These are phyloP conservation scores for Blastobotrys terrestris DNA, from an alignment of 805 yeast species.

Conservation along the genomic window DNA sequence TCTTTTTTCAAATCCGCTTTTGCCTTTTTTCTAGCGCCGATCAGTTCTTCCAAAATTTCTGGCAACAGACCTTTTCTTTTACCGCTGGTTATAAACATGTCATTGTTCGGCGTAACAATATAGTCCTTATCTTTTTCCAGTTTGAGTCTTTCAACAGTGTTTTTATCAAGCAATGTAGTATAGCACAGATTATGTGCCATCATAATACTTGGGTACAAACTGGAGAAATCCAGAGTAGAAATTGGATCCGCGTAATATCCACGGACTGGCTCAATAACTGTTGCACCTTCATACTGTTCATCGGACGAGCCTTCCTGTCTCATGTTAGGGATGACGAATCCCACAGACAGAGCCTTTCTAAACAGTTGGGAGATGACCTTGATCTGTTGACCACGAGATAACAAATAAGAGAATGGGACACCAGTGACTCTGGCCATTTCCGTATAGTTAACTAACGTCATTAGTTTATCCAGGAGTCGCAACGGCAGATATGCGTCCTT, in stretches of 20 bases:
- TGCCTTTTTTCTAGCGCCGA: slow-evolving; percentile 89
- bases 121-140: slow-evolving; percentile 72
- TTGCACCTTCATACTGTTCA: slow-evolving; percentile 97
- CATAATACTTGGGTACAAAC: slow-evolving; percentile 96
- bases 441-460: slow-evolving; percentile 94
- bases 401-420: slow-evolving; percentile 85
- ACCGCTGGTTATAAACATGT: slow-evolving; percentile 68
- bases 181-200: slow-evolving; percentile 98
- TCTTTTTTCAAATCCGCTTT: slow-evolving; percentile 86
- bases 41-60: slow-evolving; percentile 79
- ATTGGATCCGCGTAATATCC: slow-evolving; percentile 97
- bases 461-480: slow-evolving; percentile 80
- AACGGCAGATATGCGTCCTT: slow-evolving; percentile 93
- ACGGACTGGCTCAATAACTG: slow-evolving; percentile 92
- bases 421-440: slow-evolving; percentile 99
- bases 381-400: slow-evolving; percentile 94
- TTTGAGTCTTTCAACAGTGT: slow-evolving; percentile 57
- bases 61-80: slow-evolving; percentile 84
- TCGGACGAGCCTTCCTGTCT: slow-evolving; percentile 73
- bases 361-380: slow-evolving; percentile 93
- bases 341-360: slow-evolving; percentile 82
- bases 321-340: slow-evolving; percentile 87
- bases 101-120: slow-evolving; percentile 85
- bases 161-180: slow-evolving; percentile 73
- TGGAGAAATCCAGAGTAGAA: slow-evolving; percentile 95